Evolutionary conservation across 139 green algal genomes (phyloP).

Genomic region (Ettlia oleoabundans): DNA sequence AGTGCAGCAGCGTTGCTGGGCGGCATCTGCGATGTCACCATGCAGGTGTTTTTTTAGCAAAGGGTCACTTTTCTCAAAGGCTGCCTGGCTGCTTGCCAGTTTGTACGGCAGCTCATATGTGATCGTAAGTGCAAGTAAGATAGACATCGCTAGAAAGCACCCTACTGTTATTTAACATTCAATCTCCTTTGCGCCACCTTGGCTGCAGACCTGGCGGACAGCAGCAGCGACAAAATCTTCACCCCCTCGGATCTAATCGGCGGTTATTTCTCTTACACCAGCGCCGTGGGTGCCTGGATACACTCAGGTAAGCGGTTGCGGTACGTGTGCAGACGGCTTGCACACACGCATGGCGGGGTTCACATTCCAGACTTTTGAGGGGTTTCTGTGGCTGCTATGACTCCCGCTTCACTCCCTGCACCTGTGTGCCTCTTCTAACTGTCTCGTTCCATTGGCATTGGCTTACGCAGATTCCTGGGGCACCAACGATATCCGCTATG

Average conservation of each 20-base stretch:
- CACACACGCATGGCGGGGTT: too few relatives aligned
- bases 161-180: constrained; percentile 9
- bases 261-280: constrained; percentile 78
- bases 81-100: neutral
- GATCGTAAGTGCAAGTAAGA: too few relatives aligned
- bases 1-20: neutral
- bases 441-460: too few relatives aligned
- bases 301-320: neutral
- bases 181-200: constrained; percentile 22
- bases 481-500: constrained; percentile 69
- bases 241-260: constrained; percentile 62
- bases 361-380: too few relatives aligned
- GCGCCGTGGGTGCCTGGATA: constrained; percentile 35
- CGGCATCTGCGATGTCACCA: too few relatives aligned
- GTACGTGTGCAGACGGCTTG: too few relatives aligned
- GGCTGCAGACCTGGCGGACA: constrained; percentile 41
- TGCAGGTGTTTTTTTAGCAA: too few relatives aligned
- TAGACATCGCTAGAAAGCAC: too few relatives aligned
- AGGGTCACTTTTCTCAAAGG: too few relatives aligned
- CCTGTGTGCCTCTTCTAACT: too few relatives aligned
- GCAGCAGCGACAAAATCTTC: constrained; percentile 38
- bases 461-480: constrained; percentile 93
- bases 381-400: too few relatives aligned
- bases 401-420: too few relatives aligned
- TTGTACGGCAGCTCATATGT: neutral